Base-by-base conservation (phyloP, 768 basidiomycete species). In the Xerocomus spinulosus region DNA sequence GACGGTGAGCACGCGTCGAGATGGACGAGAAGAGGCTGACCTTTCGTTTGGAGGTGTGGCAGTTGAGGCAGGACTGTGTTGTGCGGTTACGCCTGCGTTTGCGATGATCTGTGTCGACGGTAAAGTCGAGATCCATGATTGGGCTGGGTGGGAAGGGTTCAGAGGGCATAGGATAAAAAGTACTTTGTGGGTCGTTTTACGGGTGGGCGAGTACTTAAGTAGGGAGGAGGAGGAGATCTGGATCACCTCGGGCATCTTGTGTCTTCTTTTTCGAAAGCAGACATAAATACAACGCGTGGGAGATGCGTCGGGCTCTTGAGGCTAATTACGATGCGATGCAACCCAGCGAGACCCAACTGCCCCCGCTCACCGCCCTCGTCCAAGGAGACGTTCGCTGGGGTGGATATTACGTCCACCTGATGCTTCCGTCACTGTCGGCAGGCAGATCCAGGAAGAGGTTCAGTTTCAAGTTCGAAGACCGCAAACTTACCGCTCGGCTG, bases 21-120 rank as follows among this genome's bases (percentile, higher is more conserved):
- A 21, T 7, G 21, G 35, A 51, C 10, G 28, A 32, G 46, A 18
- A 14, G 35, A 15, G 24, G 57, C 75, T 46, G 52, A 91, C 91
- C 79, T 93, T 93, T 58, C 92, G 74, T 72, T 95, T 95, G 45
- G 92, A 92, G 37, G 91, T 92, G 70, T 95, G 92, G 71, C 92
- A 95, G 61, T 90, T 90, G 50, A 83, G 72, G 58, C 82, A 83
- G 20, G 87, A 89, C 73, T 93, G 87, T 2, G 91, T 93, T 39
- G 92, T 93, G 62, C 92, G 77, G 72, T 95, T 95, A 61, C 92
- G 79, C 64, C 92, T 83, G 59, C 91, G 78, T 66, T 87, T 92
- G 69, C 87, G 77, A 58, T 85, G 83, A 72, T 85, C 80, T 18
- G 79, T 83, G 68, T 86, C 84, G 48, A 80, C 69, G 47, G 77